phyloP scores from a whole-genome alignment of 2,329 filamentous ascomycete genomes.

The Samsoniella hepiali region DNA sequence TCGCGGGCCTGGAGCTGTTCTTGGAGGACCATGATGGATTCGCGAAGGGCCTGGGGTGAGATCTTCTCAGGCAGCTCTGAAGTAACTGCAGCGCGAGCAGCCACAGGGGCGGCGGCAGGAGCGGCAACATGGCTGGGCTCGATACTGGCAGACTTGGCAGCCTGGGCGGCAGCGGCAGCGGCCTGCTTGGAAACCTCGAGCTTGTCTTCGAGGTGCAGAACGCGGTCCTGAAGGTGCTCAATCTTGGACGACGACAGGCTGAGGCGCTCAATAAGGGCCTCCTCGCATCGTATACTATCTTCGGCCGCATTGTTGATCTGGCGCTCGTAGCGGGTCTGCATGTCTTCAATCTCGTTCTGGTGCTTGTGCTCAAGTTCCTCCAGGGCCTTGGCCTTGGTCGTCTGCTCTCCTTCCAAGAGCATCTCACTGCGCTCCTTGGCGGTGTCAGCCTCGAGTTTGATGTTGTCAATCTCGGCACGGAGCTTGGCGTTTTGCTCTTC shows the following conservation, averaged over 20 bases:
- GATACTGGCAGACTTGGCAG: slow-evolving; percentile 59
- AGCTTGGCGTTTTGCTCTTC: slow-evolving; percentile 74
- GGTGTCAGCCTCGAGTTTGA: slow-evolving; percentile 76
- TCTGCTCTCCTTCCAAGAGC: slow-evolving; percentile 76
- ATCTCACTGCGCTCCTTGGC: slow-evolving; percentile 78
- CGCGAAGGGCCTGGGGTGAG: slow-evolving; percentile 88
- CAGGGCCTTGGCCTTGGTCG: slow-evolving; percentile 58
- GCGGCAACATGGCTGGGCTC: slow-evolving; percentile 32
- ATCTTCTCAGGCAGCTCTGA: slow-evolving; percentile 73
- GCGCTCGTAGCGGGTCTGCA: slow-evolving; percentile 71
- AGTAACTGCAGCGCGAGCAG: slow-evolving; percentile 40
- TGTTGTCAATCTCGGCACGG: slow-evolving; percentile 71
- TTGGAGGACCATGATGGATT: slow-evolving; percentile 94
- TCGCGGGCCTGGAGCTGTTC: slow-evolving; percentile 96
- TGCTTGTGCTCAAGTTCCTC: slow-evolving; percentile 55
- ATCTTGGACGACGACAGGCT: slow-evolving; percentile 80
- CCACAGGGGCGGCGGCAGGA: slow-evolving; percentile 34
- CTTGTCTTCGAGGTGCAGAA: slow-evolving; percentile 83
- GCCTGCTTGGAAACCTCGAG: slow-evolving; percentile 86
- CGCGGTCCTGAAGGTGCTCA: slow-evolving; percentile 80
- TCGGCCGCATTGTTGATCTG: slow-evolving; percentile 71
- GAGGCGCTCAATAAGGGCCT: slow-evolving; percentile 76
- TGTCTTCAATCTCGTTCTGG: slow-evolving; percentile 68
- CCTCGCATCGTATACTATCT: slow-evolving; percentile 76
- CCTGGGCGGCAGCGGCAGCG: slow-evolving; percentile 76